These are phyloP conservation scores for Thalassiosira hispida DNA, from an alignment of 352 stramenopile species.

Conservation along the genomic window DNA sequence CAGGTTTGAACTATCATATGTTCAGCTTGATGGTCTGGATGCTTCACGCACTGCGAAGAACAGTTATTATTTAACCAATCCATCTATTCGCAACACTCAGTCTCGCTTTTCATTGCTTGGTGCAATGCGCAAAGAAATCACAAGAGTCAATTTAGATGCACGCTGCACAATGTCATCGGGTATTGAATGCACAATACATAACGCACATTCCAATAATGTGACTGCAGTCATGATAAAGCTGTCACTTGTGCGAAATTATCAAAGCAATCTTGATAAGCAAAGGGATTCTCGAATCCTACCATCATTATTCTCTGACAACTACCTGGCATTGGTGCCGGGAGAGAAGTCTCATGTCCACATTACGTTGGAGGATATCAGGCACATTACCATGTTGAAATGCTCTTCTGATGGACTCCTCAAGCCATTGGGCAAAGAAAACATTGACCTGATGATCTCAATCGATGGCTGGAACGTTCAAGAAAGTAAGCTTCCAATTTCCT, in stretches of 20 bases:
- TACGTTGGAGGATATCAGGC: background rate
- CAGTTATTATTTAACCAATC: slow-evolving; percentile 38
- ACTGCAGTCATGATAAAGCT: slow-evolving; percentile 42
- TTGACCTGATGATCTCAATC: slow-evolving; percentile 26
- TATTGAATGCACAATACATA: slow-evolving; percentile 32
- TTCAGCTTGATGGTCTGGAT: background rate
- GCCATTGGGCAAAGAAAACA: background rate
- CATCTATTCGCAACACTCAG: slow-evolving; percentile 12
- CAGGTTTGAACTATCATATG: slow-evolving; percentile 24
- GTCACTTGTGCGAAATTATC: slow-evolving; percentile 14
- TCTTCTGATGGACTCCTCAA: background rate
- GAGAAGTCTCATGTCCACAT: slow-evolving; percentile 20
- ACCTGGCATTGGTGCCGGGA: slow-evolving; percentile 39
- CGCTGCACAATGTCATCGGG: slow-evolving; percentile 10
- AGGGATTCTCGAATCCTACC: slow-evolving; percentile 33
- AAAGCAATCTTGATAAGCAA: background rate
- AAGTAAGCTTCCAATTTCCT: background rate
- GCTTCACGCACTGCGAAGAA: slow-evolving; percentile 22
- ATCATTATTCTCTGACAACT: slow-evolving; percentile 44
- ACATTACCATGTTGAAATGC: slow-evolving; percentile 15
- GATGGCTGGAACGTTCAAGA: slow-evolving; percentile 53
- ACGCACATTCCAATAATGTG: slow-evolving; percentile 6
- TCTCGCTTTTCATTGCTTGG: slow-evolving; percentile 39
- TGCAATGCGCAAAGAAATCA: slow-evolving; percentile 17
- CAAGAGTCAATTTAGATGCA: slow-evolving; percentile 23